Base-by-base conservation (phyloP, 768 basidiomycete species). In the Cystobasidium ongulense region DNA sequence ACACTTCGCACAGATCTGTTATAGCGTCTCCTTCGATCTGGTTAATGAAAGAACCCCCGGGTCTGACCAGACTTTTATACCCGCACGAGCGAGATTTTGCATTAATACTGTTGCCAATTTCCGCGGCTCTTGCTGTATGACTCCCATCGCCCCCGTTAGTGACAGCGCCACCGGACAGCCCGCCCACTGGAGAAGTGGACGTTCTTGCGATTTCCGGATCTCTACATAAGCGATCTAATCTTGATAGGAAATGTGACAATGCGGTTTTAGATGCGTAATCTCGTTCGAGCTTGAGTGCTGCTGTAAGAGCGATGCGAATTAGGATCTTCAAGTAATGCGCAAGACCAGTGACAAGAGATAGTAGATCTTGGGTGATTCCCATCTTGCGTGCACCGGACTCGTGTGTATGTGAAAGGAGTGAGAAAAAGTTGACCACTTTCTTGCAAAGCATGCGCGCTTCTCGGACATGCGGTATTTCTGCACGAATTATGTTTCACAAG, bases 261-360 rank as follows among this genome's bases (percentile, higher is more conserved):
- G 93, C 92, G 73, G 89, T 88, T 52, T 86, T 84, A 59, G 90
- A 87, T 72, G 86, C 86, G 79, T 91, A 87, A 79, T 99, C 96
- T 73, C 93, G 85, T 82, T 99, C 96, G 36, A 99, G 85, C 82
- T 92, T 97, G 74, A 99, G 85, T 3, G 93, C 91, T 5, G 93
- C 94, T 0, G 96, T 97, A 57, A 99, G 84, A 1, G 96, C 93
- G 75, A 99, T 98, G 63, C 96, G 90, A 76, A 99, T 99, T 67
- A 99, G 87, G 82, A 99, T 98, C 84, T 99, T 99, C 80, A 99
- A 88, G 82, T 99, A 98, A 82, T 99, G 96, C 4, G 96, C 96
- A 39, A 99, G 85, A n/a, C 96, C 95, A 0, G 96, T 99, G 76
- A 99, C 96, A 61, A 99, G 87, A 21, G 94, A 92, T 39, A 98